These are phyloP conservation scores for Fusarium gaditjirri DNA, from an alignment of 2,329 filamentous ascomycete genomes.

Conservation along the genomic window DNA sequence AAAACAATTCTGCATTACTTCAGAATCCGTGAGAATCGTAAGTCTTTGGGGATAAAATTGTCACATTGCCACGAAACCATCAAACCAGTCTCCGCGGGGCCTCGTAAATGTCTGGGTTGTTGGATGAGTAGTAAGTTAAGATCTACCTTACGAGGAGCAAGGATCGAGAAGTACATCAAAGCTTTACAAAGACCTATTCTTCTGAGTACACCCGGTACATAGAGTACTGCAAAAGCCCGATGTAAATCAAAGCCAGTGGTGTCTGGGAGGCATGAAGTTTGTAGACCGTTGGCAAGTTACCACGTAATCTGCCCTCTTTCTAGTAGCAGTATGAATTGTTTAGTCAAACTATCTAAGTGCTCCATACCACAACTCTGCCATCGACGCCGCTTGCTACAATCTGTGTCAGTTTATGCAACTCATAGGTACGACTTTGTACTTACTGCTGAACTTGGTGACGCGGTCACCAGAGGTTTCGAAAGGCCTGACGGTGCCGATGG, in stretches of 20 bases:
- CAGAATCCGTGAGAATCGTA: background rate
- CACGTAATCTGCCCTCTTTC: conserved; percentile 5
- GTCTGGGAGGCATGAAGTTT: background rate
- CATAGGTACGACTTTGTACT: conserved; percentile 53
- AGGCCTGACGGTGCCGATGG: conserved; percentile 83
- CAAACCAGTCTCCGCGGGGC: background rate
- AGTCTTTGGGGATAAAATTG: background rate
- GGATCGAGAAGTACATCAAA: background rate
- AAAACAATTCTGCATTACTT: background rate
- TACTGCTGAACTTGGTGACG: conserved; percentile 87
- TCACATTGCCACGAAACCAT: background rate
- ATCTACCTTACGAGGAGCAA: background rate
- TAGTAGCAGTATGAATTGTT: background rate
- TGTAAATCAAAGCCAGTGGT: background rate
- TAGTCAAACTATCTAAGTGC: conserved; percentile 57
- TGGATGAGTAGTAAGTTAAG: background rate
- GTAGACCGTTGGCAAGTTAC: background rate
- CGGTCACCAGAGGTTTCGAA: conserved; percentile 74
- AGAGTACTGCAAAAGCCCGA: background rate
- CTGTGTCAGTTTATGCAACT: conserved; percentile 41
- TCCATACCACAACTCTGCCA: conserved; percentile 84
- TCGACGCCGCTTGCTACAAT: conserved; percentile 80
- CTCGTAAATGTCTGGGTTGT: no score
- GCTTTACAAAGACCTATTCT: background rate
- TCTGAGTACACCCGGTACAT: background rate